Evolutionary conservation across 495 filamentous ascomycete species (phyloP).

Genomic region (Podospora tetraspora): DNA sequence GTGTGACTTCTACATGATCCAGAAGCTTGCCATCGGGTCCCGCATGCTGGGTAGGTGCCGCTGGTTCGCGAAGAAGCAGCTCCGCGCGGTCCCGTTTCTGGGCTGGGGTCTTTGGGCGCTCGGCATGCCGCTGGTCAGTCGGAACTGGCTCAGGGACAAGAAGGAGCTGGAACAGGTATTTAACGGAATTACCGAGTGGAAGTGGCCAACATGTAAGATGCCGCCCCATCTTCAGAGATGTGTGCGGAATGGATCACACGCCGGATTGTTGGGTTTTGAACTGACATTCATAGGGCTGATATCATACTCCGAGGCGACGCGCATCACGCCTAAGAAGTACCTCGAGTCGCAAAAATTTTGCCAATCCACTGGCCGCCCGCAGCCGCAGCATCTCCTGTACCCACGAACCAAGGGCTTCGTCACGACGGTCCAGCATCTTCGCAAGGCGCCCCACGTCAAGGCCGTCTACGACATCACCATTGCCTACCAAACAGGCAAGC

Average conservation of each 20-base stretch:
- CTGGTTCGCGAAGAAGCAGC: constrained; percentile 54
- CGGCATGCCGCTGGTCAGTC: constrained; percentile 54
- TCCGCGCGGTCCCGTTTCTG: constrained; percentile 51
- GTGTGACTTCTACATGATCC: constrained; percentile 58
- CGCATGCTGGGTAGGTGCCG: constrained; percentile 54
- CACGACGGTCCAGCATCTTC: constrained; percentile 48
- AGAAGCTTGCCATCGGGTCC: constrained; percentile 45
- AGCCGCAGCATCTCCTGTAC: constrained; percentile 51
- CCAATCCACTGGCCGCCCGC: constrained; percentile 38
- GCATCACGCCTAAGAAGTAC: constrained; percentile 50
- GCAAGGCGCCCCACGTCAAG: constrained; percentile 47
- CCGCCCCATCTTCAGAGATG: neutral
- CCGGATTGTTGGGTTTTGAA: neutral
- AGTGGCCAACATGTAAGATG: constrained; percentile 51
- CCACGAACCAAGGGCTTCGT: constrained; percentile 54
- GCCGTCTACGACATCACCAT: constrained; percentile 56
- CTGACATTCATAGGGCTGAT: constrained; percentile 46
- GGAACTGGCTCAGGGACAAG: constrained; percentile 51
- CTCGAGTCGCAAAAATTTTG: constrained; percentile 46
- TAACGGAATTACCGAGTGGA: constrained; percentile 38
- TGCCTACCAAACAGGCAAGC: constrained; percentile 44
- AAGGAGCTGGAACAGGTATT: constrained; percentile 51
- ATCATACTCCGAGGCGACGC: constrained; percentile 54
- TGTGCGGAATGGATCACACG: neutral
- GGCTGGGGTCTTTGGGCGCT: constrained; percentile 59